phyloP scores from a whole-genome alignment of 176 grass and related monocot species.

The Stipa capillata region DNA sequence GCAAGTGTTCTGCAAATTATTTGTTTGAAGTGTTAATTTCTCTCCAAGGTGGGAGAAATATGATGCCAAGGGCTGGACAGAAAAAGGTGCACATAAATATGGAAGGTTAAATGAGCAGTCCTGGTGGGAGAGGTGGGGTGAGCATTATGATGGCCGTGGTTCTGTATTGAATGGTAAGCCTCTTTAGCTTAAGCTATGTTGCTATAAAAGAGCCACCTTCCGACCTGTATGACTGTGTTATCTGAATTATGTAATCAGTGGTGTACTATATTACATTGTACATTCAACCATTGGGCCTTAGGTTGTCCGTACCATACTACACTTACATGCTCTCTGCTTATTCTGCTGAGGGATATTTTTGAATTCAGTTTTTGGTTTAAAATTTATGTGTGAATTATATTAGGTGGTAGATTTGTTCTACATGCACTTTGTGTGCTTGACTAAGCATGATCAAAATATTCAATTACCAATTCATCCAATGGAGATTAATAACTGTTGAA shows the following conservation, averaged over 20 bases:
- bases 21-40: constrained; percentile 6
- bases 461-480: background rate
- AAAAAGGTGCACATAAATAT: constrained; percentile 98
- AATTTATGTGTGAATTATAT: too few species aligned
- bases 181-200: constrained; percentile 4
- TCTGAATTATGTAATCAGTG: background rate
- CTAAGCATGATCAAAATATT: background rate
- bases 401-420: too few species aligned
- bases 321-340: background rate
- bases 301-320: background rate
- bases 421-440: background rate
- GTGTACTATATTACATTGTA: background rate
- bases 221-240: background rate
- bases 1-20: background rate
- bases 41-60: constrained; percentile 95
- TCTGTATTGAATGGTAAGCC: constrained; percentile 88
- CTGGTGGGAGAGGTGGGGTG: constrained; percentile 99
- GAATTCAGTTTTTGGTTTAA: too few species aligned
- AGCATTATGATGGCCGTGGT: constrained; percentile 87
- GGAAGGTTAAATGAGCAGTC: constrained; percentile 91
- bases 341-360: too few species aligned
- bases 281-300: background rate
- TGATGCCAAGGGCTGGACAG: constrained; percentile 96
- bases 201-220: background rate
- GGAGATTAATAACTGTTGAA: constrained; percentile 28